Percentiles rank a stretch among this genome's conserved stretches.
phyloP scores from a whole-genome alignment of 2,329 filamentous ascomycete species.

The Aspergillus fijiensis region DNA sequence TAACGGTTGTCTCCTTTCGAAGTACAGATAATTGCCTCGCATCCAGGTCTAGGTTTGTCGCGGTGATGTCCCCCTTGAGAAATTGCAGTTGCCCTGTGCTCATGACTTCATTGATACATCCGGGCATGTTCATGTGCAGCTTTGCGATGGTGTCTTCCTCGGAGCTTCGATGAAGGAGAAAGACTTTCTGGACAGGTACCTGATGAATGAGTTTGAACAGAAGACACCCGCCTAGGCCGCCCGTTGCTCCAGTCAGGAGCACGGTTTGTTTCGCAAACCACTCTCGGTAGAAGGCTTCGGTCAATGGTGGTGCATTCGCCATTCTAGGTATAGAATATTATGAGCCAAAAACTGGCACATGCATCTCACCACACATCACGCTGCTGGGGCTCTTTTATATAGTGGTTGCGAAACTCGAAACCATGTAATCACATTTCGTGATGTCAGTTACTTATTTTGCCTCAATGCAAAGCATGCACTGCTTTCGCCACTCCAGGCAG shows the following conservation, averaged over 20 bases:
- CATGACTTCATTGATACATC: constrained; percentile 21
- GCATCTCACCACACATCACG: too few relatives aligned
- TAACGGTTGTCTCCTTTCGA: constrained; percentile 13
- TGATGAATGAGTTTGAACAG: constrained; percentile 21
- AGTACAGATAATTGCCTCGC: constrained; percentile 6
- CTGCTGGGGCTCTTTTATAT: too few relatives aligned
- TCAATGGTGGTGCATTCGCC: too few relatives aligned
- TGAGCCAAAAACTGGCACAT: too few relatives aligned
- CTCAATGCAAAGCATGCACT: too few relatives aligned
- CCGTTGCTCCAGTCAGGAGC: constrained; percentile 21
- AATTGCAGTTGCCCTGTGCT: constrained; percentile 20
- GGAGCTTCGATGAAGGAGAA: constrained; percentile 14
- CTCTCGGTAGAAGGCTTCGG: too few relatives aligned
- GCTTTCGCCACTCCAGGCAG: too few relatives aligned
- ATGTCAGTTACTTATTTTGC: too few relatives aligned
- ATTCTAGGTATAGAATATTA: too few relatives aligned
- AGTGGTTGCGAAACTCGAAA: too few relatives aligned
- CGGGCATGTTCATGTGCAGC: constrained; percentile 20
- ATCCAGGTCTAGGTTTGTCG: constrained; percentile 13
- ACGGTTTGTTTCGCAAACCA: constrained; percentile 10
- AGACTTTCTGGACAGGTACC: constrained; percentile 18
- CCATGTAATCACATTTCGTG: too few relatives aligned
- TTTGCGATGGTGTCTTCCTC: constrained; percentile 10
- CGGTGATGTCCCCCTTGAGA: constrained; percentile 19
- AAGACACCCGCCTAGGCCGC: constrained; percentile 18